Evolutionary conservation across 441 rosid species (phyloP).

Genomic region (Croton setiger): DNA sequence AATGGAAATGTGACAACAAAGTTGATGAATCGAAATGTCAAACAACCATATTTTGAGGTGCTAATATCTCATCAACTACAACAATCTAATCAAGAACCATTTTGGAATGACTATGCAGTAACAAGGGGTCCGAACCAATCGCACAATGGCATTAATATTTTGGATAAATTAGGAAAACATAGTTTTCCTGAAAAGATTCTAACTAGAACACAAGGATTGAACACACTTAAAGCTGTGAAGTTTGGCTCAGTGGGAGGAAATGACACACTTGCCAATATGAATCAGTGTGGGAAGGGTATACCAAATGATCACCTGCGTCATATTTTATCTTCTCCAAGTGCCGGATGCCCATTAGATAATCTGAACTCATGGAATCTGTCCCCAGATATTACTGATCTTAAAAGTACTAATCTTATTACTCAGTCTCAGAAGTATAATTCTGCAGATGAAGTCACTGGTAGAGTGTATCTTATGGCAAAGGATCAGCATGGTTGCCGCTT

Average conservation of each 20-base stretch:
- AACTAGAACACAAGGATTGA: slow-evolving; percentile 56
- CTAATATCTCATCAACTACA: slow-evolving; percentile 40
- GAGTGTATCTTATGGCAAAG: slow-evolving; percentile 64
- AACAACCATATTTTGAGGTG: slow-evolving; percentile 47
- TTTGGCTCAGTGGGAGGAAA: slow-evolving; percentile 46
- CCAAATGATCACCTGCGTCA: slow-evolving; percentile 35
- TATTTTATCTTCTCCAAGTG: slow-evolving; percentile 28
- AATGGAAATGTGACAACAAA: slow-evolving; percentile 32
- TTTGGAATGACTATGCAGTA: slow-evolving; percentile 32
- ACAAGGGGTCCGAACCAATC: slow-evolving; percentile 35
- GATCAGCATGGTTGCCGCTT: slow-evolving; percentile 84
- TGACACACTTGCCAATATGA: slow-evolving; percentile 33
- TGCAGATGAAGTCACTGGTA: slow-evolving; percentile 55
- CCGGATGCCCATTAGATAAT: slow-evolving; percentile 36
- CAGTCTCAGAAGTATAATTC: slow-evolving; percentile 48
- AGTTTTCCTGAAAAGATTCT: slow-evolving; percentile 63
- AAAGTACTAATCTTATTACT: slow-evolving; percentile 35
- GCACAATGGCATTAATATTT: slow-evolving; percentile 28
- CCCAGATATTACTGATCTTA: slow-evolving; percentile 30
- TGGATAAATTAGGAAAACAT: slow-evolving; percentile 42
- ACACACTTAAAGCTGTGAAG: slow-evolving; percentile 47
- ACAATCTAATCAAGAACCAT: slow-evolving; percentile 42
- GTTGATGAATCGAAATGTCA: slow-evolving; percentile 27
- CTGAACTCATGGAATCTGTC: slow-evolving; percentile 36
- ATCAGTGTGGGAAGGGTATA: slow-evolving; percentile 38